Base-by-base conservation (phyloP, 768 basidiomycete species). In the Lanmaoa rubissima region DNA sequence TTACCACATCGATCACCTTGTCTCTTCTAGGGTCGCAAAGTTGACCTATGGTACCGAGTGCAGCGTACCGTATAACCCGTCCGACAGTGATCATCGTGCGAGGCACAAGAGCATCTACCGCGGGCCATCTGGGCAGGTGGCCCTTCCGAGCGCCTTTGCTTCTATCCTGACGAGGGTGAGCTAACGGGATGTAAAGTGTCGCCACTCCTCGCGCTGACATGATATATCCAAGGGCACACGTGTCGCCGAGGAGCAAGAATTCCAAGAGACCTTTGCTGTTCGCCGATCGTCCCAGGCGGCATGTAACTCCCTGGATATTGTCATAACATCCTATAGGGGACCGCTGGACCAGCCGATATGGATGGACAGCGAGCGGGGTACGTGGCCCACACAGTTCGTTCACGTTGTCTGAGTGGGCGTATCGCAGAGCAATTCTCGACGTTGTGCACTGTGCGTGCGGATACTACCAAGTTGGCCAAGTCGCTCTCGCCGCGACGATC, bases 21-120 rank as follows among this genome's bases (percentile, higher is more conserved):
- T 84, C 6, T 72, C 75, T 7, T 73, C 73, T 5, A 76, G 83
- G 32, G 74, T 83, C 5, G 71, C 81, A 4, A 78, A 74, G 58
- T 60, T 75, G 52, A 79, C 79, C 0, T 83, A 81, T 51, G 83
- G 83, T 6, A 74, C 74, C 2, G 70, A 75, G 31, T 76, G 77
- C 59, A 62, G 64, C 40, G 58, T 74, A 4, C 64, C 67, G 1
- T 83, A 64, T 51, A 73, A 79, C 36, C 38, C 65, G 0, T 51
- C 53, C 16, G 65, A 76, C 36, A 61, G 60, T 0, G 82, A 81
- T n/a, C 82, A 84, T 56, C 58, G 67, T 26, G 51, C 62, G 17
- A 76, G 79, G 38, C 48, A 61, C 16, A 61, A 62, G 47, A 69
- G 56, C 14, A 69, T 68, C 8, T 76, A 71, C 54, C 69, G 66